phyloP scores from a whole-genome alignment of 768 basidiomycete species.

The Lactifluus pinguis region DNA sequence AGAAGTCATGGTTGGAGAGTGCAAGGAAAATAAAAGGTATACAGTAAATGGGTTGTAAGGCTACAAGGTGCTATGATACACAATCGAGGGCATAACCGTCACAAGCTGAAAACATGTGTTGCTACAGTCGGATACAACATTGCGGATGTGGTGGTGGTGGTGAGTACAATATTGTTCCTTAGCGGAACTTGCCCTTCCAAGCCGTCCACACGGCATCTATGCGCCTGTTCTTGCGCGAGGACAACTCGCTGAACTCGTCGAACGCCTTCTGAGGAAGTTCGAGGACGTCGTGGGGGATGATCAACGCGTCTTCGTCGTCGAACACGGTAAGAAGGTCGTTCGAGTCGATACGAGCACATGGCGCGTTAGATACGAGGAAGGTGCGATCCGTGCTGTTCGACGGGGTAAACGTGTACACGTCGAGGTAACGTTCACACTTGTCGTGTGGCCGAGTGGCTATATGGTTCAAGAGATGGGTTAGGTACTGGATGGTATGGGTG shows the following conservation, averaged over 20 bases:
- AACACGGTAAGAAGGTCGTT: conserved; percentile 54
- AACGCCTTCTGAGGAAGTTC: conserved; percentile 55
- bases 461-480: background rate
- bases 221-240: conserved; percentile 41
- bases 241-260: conserved; percentile 47
- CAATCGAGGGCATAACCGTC: background rate
- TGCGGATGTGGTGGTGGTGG: background rate
- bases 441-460: conserved; percentile 49
- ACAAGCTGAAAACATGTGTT: background rate
- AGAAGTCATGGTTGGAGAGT: background rate
- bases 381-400: conserved; percentile 47
- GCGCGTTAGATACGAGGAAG: conserved; percentile 53
- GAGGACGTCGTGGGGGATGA: conserved; percentile 42
- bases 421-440: conserved; percentile 47
- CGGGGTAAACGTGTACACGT: conserved; percentile 55
- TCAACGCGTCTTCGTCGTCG: conserved; percentile 31
- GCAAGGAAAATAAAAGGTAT: background rate
- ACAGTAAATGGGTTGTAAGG: conserved; percentile 1
- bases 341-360: conserved; percentile 52
- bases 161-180: background rate
- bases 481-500: background rate
- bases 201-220: conserved; percentile 53
- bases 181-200: conserved; percentile 29
- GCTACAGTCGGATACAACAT: background rate
- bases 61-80: conserved; percentile 14